Base-by-base conservation (phyloP, 768 basidiomycete species). In the Mycena epipterygia region DNA sequence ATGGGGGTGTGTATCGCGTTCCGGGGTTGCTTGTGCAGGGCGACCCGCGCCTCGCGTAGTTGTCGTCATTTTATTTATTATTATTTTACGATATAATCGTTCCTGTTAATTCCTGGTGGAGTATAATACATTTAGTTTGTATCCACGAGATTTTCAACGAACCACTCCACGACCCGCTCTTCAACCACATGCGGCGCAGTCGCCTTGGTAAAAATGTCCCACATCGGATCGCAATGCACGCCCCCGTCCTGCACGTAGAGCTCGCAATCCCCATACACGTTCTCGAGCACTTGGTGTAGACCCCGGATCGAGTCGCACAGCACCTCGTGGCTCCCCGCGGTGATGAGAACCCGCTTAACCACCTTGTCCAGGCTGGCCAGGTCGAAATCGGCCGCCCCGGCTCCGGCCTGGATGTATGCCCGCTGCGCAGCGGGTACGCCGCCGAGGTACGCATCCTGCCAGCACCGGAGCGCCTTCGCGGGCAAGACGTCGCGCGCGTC, bases 1-100 rank as follows among this genome's bases (percentile, higher is more conserved):
- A 48, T 30, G 65, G 65, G 5, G 65, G 65, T 0, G 56, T 67
- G 23, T 67, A 67, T 25, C 32, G 65, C 25, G 56, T 67, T 17
- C 56, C 46, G 35, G 57, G 57, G 13, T 16, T 67, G 11, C 56
- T 67, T 16, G 65, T 67, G 1, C n/a, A 16, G 13, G 65, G 65
- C 2, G 48, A 58, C 29, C 56, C 65, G 14, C n/a, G 65, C 23
- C 55, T 67, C 42, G 29, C 12, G 16, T 51, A 41, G 35, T 4
- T n/a, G 5, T 44, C 42, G 21, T 41, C n/a, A n/a, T n/a, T n/a
- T n/a, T n/a, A n/a, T n/a, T n/a, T n/a, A n/a, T n/a, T n/a, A n/a
- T n/a, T n/a, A n/a, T n/a, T n/a, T n/a, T n/a, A n/a, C n/a, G n/a
- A n/a, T 41, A 41, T 41, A 41, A 41, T 16, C 39, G 8, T 37